Evolutionary conservation across 208 protist species (phyloP).

Genomic region (Leishmania amazonensis): DNA sequence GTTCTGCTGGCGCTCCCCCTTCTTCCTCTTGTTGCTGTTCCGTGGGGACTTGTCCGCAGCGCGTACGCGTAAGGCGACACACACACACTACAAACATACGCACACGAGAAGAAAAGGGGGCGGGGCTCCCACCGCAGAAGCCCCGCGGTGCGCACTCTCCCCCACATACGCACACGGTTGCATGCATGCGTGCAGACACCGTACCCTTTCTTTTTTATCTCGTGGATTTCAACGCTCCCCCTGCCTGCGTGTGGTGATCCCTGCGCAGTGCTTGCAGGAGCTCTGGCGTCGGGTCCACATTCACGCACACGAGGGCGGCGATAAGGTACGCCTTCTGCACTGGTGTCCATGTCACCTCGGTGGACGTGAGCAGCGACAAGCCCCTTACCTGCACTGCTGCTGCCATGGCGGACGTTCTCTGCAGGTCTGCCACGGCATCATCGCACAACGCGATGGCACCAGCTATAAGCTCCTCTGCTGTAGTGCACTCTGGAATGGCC

Average conservation of each 20-base stretch:
- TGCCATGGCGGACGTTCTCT: conserved; percentile 8
- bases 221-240: neutral
- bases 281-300: conserved; percentile 34
- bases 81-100: neutral
- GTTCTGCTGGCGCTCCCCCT: neutral
- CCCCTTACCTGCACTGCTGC: conserved; percentile 15
- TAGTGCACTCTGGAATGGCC: conserved; percentile 18
- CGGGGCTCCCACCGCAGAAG: neutral
- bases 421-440: conserved; percentile 14
- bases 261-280: conserved; percentile 44
- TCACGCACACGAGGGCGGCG: conserved; percentile 71
- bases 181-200: neutral
- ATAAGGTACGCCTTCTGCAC: conserved; percentile 70
- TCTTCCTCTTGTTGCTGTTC: neutral
- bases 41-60: neutral
- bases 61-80: neutral
- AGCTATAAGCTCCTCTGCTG: conserved; percentile 23
- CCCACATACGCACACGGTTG: neutral
- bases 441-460: conserved; percentile 13
- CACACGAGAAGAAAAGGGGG: neutral
- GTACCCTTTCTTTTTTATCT: neutral
- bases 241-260: neutral
- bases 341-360: conserved; percentile 20
- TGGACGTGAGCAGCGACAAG: conserved; percentile 7
- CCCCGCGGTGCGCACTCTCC: neutral